Evolutionary conservation across 352 stramenopile genomes (phyloP).

Genomic region (Pythium monospermum): DNA sequence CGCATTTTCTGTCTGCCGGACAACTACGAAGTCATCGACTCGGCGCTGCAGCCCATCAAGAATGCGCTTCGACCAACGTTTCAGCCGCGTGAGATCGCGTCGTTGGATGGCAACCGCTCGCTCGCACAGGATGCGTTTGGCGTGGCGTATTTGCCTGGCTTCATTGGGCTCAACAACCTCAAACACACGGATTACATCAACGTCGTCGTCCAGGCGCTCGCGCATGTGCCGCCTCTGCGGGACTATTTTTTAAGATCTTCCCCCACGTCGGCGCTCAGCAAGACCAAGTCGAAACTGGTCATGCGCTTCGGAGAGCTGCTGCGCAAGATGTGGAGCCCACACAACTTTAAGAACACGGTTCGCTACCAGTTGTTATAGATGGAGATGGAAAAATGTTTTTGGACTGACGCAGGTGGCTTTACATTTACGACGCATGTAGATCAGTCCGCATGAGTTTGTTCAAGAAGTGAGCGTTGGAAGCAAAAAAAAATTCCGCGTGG

Average conservation of each 20-base stretch:
- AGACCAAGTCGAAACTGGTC: slow-evolving; percentile 81
- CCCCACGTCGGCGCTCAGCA: slow-evolving; percentile 31
- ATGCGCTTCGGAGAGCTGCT: slow-evolving; percentile 94
- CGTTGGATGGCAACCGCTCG: slow-evolving; percentile 89
- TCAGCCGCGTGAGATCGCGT: slow-evolving; percentile 65
- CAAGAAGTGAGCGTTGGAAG: slow-evolving; percentile 93
- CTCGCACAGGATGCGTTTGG: slow-evolving; percentile 94
- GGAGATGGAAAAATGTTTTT: neutral
- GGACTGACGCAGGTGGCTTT: neutral
- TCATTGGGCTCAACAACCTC: slow-evolving; percentile 98
- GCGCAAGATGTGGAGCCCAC: slow-evolving; percentile 96
- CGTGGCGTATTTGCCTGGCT: slow-evolving; percentile 95
- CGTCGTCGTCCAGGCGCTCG: slow-evolving; percentile 94
- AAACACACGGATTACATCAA: slow-evolving; percentile 98
- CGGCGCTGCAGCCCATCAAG: slow-evolving; percentile 94
- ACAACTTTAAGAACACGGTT: slow-evolving; percentile 98
- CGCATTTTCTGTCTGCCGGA: slow-evolving; percentile 97
- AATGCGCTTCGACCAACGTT: slow-evolving; percentile 92
- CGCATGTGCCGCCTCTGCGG: slow-evolving; percentile 92
- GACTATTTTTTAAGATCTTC: slow-evolving; percentile 92
- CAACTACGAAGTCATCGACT: slow-evolving; percentile 98
- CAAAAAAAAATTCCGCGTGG: slow-evolving; percentile 96
- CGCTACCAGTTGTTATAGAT: slow-evolving; percentile 15
- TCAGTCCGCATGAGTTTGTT: slow-evolving; percentile 95
- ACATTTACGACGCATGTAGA: slow-evolving; percentile 28